Evolutionary conservation across 2,329 filamentous ascomycete genomes (phyloP), one percentile per base, ranked within the genome.

Genomic region (Hymenoscyphus linearis): DNA sequence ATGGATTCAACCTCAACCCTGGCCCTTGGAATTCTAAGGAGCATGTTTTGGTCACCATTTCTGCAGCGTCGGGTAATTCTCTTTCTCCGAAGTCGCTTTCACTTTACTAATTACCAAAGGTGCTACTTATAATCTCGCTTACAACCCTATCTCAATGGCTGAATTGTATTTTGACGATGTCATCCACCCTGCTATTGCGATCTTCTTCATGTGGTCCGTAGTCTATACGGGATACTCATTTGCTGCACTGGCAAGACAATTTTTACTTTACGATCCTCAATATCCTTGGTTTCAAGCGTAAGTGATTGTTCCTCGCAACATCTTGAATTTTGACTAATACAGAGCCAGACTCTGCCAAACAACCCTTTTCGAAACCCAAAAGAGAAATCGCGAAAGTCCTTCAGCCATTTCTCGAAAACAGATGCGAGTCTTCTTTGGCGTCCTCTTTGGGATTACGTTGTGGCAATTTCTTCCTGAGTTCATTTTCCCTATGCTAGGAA

Each of bases 401-500:
- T 78, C 79, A 4, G 72, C 74, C 1, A 65, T 79, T 1, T 80
- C 81, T 0, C 75, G 77, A 50, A 80, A 79, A 58, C 83, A 85
- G 67, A 84, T 83, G 71, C 77, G 74, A 47, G 76, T 85, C 1
- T 85, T 86, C 71, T 85, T 85, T 71, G 70, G 75, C 10, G 76
- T 79, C 0, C 73, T 86, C 0, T 60, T 80, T 0, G 82, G 76
- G 3, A 76, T 85, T 59, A 82, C 79, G 0, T 64, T 84, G 0
- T 87, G 84, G 84, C 83, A 87, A 62, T 86, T 86, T 62, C 72
- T 86, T 0, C 84, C 84, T 0, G 83, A 86, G 67, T 86, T 79
- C 58, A 77, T 81, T 1, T 86, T 86, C 61, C 83, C 83, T 0
- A 81, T 86, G 69, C 75, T 84, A 0, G 81, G 79, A 7, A 85